These are phyloP conservation scores for Martensiomyces pterosporus DNA, from an alignment of 192 early-diverging fungal species.

Conservation along the genomic window DNA sequence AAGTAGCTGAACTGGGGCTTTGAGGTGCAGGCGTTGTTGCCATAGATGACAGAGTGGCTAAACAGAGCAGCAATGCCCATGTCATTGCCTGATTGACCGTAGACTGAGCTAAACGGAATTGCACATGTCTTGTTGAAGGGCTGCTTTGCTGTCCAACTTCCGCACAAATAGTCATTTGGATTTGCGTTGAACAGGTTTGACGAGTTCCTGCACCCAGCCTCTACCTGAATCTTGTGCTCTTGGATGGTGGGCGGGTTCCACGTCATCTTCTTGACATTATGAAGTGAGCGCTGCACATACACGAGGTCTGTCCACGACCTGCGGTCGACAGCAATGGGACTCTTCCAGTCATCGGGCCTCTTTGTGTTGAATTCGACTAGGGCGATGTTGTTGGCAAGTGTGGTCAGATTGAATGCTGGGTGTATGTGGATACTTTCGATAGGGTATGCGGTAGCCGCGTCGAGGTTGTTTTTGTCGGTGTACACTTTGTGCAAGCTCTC, in stretches of 20 bases:
- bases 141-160: neutral
- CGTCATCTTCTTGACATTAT: neutral
- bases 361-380: conserved; percentile 15
- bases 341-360: conserved; percentile 10
- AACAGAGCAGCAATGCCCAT: conserved; percentile 22
- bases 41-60: conserved; percentile 16
- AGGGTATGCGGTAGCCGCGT: conserved; percentile 1
- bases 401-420: neutral
- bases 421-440: conserved; percentile 14
- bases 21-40: conserved; percentile 9
- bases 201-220: conserved; percentile 1
- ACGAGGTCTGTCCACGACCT: conserved; percentile 14
- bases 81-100: conserved; percentile 7
- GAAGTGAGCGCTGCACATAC: conserved; percentile 14
- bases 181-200: conserved; percentile 17
- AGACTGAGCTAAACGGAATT: conserved; percentile 22
- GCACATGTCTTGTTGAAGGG: conserved; percentile 7
- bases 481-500: conserved; percentile 12
- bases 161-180: conserved; percentile 8
- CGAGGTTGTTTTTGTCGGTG: conserved; percentile 12
- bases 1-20: conserved; percentile 12
- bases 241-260: conserved; percentile 6
- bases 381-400: conserved; percentile 24
- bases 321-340: conserved; percentile 13
- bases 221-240: neutral